A percentile compares a stretch with the other conserved stretches of the same genome.
Evolutionary conservation across 805 yeast species (phyloP).

Genomic region (Candida nanaspora): DNA sequence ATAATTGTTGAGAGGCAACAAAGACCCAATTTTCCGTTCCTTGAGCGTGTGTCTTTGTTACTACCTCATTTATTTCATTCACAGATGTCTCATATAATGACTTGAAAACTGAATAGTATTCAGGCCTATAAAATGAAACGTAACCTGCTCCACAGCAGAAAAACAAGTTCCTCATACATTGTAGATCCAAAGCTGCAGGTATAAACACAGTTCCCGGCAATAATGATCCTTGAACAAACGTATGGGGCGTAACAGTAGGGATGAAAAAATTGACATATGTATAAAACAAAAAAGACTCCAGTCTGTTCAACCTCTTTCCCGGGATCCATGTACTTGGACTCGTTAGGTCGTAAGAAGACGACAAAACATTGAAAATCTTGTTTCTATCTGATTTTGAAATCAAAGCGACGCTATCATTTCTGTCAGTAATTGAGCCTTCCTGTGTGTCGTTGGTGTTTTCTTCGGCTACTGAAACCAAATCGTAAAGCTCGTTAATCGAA

Average conservation of each 20-base stretch:
- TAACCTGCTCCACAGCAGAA: slow-evolving; percentile 5
- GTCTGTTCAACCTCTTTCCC: slow-evolving; percentile 1
- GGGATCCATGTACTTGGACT: slow-evolving; percentile 4
- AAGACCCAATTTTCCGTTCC: slow-evolving; percentile 5
- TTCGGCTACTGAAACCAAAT: neutral
- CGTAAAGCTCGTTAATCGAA: neutral
- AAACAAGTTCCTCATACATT: slow-evolving; percentile 2
- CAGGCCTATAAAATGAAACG: slow-evolving; percentile 1
- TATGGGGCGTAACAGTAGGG: slow-evolving; percentile 2
- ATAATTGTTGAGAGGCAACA: slow-evolving; percentile 4
- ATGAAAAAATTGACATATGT: slow-evolving; percentile 3
- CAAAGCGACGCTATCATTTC: neutral
- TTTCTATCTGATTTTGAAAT: neutral
- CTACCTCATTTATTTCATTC: neutral
- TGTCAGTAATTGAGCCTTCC: neutral
- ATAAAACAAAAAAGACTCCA: slow-evolving; percentile 2
- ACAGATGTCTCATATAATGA: slow-evolving; percentile 1
- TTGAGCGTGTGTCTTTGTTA: neutral
- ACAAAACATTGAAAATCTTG: neutral
- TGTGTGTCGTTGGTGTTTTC: neutral
- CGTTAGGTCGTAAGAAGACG: neutral
- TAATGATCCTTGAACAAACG: slow-evolving; percentile 1
- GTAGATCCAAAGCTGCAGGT: slow-evolving; percentile 2
- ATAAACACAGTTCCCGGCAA: slow-evolving; percentile 3
- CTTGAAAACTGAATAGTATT: slow-evolving; percentile 1